A percentile compares a stretch with the other conserved stretches of the same genome.
Evolutionary conservation across 257 asterid species (phyloP).

Genomic region (Hygrophila difformis): DNA sequence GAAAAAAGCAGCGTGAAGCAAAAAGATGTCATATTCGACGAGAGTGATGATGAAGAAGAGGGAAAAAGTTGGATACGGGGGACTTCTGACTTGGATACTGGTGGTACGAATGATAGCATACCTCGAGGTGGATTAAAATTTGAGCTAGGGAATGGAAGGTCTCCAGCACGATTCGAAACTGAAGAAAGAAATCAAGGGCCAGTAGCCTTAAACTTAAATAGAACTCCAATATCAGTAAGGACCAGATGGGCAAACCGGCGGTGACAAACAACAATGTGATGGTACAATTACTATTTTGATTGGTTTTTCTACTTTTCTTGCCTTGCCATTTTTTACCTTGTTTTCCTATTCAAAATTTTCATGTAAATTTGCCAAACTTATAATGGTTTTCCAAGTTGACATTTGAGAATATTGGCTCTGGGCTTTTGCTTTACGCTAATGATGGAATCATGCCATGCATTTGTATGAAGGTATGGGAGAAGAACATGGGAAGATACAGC

Average conservation of each 20-base stretch:
- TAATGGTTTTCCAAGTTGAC: constrained; percentile 1
- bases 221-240: constrained; percentile 47
- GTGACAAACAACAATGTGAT: constrained; percentile 8
- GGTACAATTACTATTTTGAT: neutral
- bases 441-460: neutral
- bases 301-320: neutral
- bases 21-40: constrained; percentile 26
- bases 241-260: constrained; percentile 23
- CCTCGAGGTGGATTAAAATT: constrained; percentile 11
- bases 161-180: neutral
- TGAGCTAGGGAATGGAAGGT: constrained; percentile 14
- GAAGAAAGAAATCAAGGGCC: constrained; percentile 7
- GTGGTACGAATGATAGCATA: constrained; percentile 10
- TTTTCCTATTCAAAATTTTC: too few relatives aligned
- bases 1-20: constrained; percentile 19
- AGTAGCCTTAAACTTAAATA: constrained; percentile 26
- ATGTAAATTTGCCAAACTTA: neutral
- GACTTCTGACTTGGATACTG: neutral
- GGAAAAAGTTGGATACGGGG: neutral
- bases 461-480: neutral
- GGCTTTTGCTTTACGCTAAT: too few relatives aligned
- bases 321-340: neutral
- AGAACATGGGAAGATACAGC: neutral
- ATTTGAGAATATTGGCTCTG: neutral
- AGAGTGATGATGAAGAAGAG: constrained; percentile 30